Base-by-base conservation (phyloP, 2,329 filamentous ascomycete genomes). In the Aspergillus fischeri region DNA sequence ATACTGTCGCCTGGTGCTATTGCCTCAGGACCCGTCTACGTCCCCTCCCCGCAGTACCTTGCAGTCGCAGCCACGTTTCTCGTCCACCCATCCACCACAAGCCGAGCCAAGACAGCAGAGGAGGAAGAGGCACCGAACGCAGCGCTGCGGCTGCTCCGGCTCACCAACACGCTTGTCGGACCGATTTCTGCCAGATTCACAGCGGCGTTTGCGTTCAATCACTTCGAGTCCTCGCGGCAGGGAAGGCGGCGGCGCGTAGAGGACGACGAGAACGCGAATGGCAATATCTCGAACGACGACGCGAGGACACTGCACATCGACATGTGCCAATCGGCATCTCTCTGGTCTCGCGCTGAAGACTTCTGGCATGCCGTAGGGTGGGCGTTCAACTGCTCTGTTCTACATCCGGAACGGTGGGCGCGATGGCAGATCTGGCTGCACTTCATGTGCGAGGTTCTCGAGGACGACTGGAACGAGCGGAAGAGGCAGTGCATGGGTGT, bases 311-410 rank as follows among this genome's bases (percentile, higher is more conserved):
- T 92, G 38, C 77, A 80, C 45, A 80, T 84, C 6, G 79, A 81
- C 9, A 79, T 91, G 56, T 86, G 87, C 1, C 83, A 84, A 52
- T 77, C 82, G 14, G 81, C 85, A 47, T 87, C 88, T 29, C 61
- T 97, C 1, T 96, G 90, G 85, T 78, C 77, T 17, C 83, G 84
- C n/a, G 90, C 88, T 0, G 86, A 90, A 59, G 91, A 96, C 69
- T 95, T 97, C 67, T 99, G 94, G 91, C 83, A 86, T 45, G 84
- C 90, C 0, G 82, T 94, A 0, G 94, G 93, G 3, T 97, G 94
- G 94, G 89, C 90, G 0, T 92, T 97, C 72, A 94, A 93, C 70
- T 97, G 93, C 76, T 92, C 91, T 52, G 82, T 89, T 1, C 73
- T 83, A 32, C 81, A 93, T 64, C 86, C 86, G 1, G 81, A 83